Percentiles rank a stretch among this genome's conserved stretches.
Conservation (phyloP, 2,329 filamentous ascomycete genomes). For the Aspergillus fumigatiaffinis region DNA sequence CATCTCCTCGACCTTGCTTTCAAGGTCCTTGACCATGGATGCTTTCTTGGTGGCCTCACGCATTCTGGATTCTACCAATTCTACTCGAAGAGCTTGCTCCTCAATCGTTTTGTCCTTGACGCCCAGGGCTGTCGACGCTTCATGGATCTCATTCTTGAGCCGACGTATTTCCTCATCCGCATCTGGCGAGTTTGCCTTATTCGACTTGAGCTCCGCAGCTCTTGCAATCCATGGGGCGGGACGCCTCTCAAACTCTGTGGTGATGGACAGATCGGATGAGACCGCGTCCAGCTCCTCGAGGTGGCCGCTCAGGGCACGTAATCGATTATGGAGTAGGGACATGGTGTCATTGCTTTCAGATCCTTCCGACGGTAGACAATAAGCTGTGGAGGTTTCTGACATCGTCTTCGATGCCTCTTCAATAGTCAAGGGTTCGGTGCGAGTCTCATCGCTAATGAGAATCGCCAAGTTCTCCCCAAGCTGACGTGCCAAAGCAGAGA, state of each 20-base stretch:
- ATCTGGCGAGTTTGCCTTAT: conserved; percentile 75
- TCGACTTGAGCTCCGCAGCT: conserved; percentile 74
- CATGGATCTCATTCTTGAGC: conserved; percentile 74
- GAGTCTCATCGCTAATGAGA: conserved; percentile 68
- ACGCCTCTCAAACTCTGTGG: conserved; percentile 72
- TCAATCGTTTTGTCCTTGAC: conserved; percentile 78
- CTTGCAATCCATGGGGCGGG: conserved; percentile 79
- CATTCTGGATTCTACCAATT: conserved; percentile 84
- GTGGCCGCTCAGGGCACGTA: conserved; percentile 61
- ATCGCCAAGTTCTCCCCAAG: conserved; percentile 64
- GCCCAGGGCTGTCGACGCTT: conserved; percentile 67
- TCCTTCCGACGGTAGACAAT: conserved; percentile 23
- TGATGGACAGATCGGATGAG: conserved; percentile 66
- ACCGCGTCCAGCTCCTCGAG: conserved; percentile 69
- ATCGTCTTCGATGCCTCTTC: conserved; percentile 64
- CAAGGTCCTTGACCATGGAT: conserved; percentile 44
- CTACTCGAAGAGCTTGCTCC: conserved; percentile 84
- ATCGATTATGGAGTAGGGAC: conserved; percentile 61
- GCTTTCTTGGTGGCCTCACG: conserved; percentile 76
- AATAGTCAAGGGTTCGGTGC: conserved; percentile 63
- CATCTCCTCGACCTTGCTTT: conserved; percentile 39
- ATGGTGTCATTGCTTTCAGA: conserved; percentile 56
- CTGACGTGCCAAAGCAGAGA: conserved; percentile 63
- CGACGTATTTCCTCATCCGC: conserved; percentile 79
- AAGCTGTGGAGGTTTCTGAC: conserved; percentile 26